Evolutionary conservation across 2,329 filamentous ascomycete genomes (phyloP), one percentile per base, ranked within the genome.

Genomic region (Fusarium secorum): DNA sequence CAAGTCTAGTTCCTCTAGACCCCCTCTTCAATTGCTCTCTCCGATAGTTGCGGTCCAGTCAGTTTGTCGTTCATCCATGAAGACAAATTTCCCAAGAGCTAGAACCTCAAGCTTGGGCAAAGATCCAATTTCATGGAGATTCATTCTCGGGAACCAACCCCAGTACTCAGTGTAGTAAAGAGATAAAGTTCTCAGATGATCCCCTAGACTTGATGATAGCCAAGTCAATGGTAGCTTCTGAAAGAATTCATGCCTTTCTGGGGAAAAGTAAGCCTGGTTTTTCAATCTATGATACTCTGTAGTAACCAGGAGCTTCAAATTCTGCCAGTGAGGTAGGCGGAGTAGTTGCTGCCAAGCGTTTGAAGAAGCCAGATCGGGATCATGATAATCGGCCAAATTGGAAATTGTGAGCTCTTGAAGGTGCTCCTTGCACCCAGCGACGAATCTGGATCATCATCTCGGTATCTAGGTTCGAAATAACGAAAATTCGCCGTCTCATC

Each of bases 1-100:
- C n/a, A 41, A 1, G 4, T 20, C 26, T 20, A 20, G 42, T 20
- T 45, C 42, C 18, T 20, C 18, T 3, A 20, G 42, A 5, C 18
- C 42, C 0, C 24, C 24, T 0, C 42, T 20, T 14, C 0, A 24
- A 7, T 45, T 45, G 0, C 42, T 26, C 1, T 45, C 0, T 26
- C 24, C 8, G 5, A 14, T 26, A 10, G 4, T 10, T 26, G 24
- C 24, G 18, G 26, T 26, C 18, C 24, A 45, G 11, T 20, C 11
- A 6, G 8, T 20, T 11, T 45, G 18, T 26, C 18, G 9, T 5
- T 26, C 3, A 45, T 45, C 42, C 3, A 9, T 45, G 6, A 45
- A 20, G 24, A 17, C 15, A 10, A 10, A 45, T 10, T 20, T 5
- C 11, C 42, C 24, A 4, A 45, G 42, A 45, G 17, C 24, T 15